Conservation (phyloP, 225 moss, liverwort and hornwort species). For the Climacium dendroides region DNA sequence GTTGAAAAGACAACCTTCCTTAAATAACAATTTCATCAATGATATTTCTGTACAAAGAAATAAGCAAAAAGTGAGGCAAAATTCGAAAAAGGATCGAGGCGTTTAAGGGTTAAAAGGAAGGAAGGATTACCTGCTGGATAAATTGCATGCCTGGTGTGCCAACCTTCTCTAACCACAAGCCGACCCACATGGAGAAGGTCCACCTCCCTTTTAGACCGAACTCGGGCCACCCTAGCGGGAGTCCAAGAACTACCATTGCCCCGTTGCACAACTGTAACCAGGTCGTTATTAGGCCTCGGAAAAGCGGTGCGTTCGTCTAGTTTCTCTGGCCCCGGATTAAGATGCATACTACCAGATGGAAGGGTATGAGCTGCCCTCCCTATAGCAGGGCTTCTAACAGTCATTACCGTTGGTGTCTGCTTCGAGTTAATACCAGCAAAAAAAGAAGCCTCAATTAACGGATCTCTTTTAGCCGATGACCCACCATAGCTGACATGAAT, state of each 20-base stretch:
- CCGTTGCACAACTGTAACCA: constrained; percentile 24
- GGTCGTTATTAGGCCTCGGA: background rate
- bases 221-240: constrained; percentile 20
- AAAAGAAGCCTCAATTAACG: background rate
- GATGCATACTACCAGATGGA: background rate
- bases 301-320: background rate
- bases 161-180: constrained; percentile 56
- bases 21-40: too few relatives aligned
- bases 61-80: too few relatives aligned
- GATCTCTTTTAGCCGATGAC: background rate
- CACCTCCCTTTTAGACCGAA: constrained; percentile 24
- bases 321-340: background rate
- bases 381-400: background rate
- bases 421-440: background rate
- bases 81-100: too few relatives aligned
- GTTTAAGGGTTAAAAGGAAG: too few relatives aligned
- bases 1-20: too few relatives aligned
- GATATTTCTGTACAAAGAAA: too few relatives aligned
- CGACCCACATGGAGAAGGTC: constrained; percentile 55
- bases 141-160: constrained; percentile 58
- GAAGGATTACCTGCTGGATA: constrained; percentile 59
- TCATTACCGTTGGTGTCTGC: background rate
- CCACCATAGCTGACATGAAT: background rate
- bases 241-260: background rate
- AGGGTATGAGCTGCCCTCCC: background rate